Conservation (phyloP, 768 basidiomycete species). For the Leccinum imitatum region DNA sequence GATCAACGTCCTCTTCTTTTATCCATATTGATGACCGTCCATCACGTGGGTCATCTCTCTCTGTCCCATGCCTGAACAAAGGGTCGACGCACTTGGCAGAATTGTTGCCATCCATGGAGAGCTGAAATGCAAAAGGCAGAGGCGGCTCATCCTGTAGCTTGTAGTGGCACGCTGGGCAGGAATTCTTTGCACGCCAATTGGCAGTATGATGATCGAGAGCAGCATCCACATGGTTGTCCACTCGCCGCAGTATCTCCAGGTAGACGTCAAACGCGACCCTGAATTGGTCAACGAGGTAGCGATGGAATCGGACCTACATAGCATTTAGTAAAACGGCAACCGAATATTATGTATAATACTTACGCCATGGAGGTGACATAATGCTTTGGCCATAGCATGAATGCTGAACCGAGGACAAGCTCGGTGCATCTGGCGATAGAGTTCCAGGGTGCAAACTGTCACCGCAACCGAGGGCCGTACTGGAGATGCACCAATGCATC, state of each 20-base stretch:
- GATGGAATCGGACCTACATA: neutral
- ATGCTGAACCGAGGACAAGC: neutral
- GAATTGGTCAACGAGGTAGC: neutral
- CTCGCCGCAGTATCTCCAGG: neutral
- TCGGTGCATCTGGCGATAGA: neutral
- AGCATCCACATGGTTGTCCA: neutral
- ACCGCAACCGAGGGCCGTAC: neutral
- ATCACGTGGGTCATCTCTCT: neutral
- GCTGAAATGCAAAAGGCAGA: neutral
- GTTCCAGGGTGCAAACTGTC: neutral
- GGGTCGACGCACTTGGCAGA: neutral
- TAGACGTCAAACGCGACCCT: neutral
- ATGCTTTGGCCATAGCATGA: neutral
- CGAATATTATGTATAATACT: neutral
- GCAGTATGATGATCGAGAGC: neutral
- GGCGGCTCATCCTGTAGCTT: neutral
- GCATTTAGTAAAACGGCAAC: neutral
- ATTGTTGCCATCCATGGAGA: neutral
- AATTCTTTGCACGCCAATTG: neutral
- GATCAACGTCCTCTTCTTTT: neutral
- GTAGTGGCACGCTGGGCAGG: neutral
- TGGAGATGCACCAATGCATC: neutral
- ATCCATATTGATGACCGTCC: neutral
- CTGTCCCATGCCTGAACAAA: neutral
- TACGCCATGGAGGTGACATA: neutral